These are phyloP conservation scores for Athelia sp. DNA, from an alignment of 1,284 basidiomycete genomes.

Conservation along the genomic window DNA sequence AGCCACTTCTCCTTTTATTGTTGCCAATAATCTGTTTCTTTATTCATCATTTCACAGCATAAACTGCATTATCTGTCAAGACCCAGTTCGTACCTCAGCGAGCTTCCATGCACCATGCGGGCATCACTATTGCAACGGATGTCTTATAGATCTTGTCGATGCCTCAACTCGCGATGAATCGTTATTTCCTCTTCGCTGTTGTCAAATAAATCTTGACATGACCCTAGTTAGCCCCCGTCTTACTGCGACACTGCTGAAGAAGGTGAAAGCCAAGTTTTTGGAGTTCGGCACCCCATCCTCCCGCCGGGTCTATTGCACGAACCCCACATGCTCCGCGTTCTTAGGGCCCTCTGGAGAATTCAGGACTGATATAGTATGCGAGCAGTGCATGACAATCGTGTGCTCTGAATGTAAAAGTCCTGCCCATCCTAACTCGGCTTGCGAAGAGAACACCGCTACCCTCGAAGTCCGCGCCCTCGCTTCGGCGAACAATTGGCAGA, in stretches of 20 bases:
- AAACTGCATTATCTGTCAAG: slow-evolving; percentile 27
- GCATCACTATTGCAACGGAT: slow-evolving; percentile 31
- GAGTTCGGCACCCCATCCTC: slow-evolving; percentile 33
- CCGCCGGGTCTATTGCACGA: slow-evolving; percentile 35
- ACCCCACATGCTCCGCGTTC: slow-evolving; percentile 43
- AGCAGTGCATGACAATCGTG: slow-evolving; percentile 28
- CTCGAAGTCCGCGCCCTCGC: slow-evolving; percentile 37
- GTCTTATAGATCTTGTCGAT: slow-evolving; percentile 31
- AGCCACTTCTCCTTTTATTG: not conserved
- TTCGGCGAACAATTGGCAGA: slow-evolving; percentile 38
- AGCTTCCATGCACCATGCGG: slow-evolving; percentile 28
- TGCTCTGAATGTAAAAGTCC: slow-evolving; percentile 40
- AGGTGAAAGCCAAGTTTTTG: slow-evolving; percentile 24
- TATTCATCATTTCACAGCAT: slow-evolving; percentile 1
- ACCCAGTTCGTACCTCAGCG: slow-evolving; percentile 16
- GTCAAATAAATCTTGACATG: slow-evolving; percentile 27
- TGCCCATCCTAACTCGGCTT: slow-evolving; percentile 29
- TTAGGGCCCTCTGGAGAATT: slow-evolving; percentile 36
- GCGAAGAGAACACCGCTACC: slow-evolving; percentile 30
- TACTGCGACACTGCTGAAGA: slow-evolving; percentile 12
- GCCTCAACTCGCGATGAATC: slow-evolving; percentile 34
- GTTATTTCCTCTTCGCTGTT: slow-evolving; percentile 39
- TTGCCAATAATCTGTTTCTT: not conserved
- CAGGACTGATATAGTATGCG: slow-evolving; percentile 22
- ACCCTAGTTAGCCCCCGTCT: slow-evolving; percentile 19